Conservation (phyloP, 2,329 filamentous ascomycete species). For the Chrysoporthe austroafricana region DNA sequence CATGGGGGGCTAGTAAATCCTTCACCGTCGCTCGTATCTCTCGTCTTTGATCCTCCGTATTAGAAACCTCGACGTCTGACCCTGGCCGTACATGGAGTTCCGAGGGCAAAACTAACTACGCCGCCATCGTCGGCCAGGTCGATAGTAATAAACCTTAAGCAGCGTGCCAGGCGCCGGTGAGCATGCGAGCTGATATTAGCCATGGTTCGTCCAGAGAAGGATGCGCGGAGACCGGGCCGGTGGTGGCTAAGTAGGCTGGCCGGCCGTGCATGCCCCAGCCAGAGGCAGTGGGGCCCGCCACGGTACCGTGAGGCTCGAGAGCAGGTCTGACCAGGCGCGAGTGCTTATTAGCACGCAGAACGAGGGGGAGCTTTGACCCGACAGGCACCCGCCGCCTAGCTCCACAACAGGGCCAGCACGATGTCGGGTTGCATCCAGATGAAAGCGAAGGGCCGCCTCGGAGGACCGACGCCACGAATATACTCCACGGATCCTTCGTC, state of each 20-base stretch:
- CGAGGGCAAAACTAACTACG: neutral
- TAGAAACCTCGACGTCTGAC: neutral
- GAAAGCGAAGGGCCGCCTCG: neutral
- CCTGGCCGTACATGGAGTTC: neutral
- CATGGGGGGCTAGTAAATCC: neutral
- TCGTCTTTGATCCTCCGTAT: neutral
- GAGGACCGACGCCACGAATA: neutral
- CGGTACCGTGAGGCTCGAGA: too few species aligned
- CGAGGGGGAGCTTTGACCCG: neutral
- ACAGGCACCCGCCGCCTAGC: neutral
- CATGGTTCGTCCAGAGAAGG: neutral
- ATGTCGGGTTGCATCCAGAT: neutral
- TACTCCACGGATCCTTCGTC: slow-evolving; percentile 6
- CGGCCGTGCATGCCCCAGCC: neutral
- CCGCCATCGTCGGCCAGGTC: neutral
- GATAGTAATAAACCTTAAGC: neutral
- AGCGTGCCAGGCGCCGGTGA: neutral
- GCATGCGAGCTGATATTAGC: neutral
- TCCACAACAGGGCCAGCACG: too few species aligned
- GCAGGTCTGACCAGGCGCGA: too few species aligned
- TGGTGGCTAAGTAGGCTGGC: neutral
- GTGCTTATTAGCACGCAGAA: neutral
- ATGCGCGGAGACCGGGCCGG: slow-evolving; percentile 12
- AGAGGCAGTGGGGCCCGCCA: neutral
- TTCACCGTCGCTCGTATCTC: neutral